A percentile compares a stretch with the other conserved stretches of the same genome.
Conservation (phyloP, 345 rosid species). For the Rhodamnia argentea region DNA sequence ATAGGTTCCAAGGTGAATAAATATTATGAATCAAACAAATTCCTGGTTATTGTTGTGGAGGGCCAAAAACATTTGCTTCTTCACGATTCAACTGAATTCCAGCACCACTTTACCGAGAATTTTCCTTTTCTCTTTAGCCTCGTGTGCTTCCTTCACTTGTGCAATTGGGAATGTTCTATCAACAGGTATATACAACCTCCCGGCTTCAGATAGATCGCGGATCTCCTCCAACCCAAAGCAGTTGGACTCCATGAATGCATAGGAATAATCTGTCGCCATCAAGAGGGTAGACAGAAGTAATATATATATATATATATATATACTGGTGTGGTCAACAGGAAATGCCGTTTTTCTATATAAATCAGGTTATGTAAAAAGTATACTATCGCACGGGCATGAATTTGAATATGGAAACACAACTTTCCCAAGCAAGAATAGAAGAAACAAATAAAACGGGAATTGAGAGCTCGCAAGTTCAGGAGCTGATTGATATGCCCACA, state of each 20-base stretch:
- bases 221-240: constrained; percentile 73
- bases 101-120: too few species aligned
- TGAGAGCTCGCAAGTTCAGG: neutral
- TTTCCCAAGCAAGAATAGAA: neutral
- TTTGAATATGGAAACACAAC: neutral
- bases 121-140: too few species aligned
- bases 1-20: too few species aligned
- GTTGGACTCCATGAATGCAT: constrained; percentile 89
- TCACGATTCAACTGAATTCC: too few species aligned
- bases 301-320: neutral
- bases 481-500: neutral
- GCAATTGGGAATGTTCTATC: constrained; percentile 71
- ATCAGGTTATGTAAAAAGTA: neutral
- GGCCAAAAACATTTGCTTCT: too few species aligned
- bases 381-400: neutral
- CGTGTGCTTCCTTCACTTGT: constrained; percentile 74
- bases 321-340: neutral
- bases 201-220: constrained; percentile 54
- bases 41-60: too few species aligned
- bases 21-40: too few species aligned
- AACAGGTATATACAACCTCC: constrained; percentile 69
- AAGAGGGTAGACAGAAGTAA: neutral
- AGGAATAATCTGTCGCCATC: constrained; percentile 53
- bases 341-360: neutral
- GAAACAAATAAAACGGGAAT: neutral